These are phyloP conservation scores for Talaromyces thailandensis DNA, from an alignment of 495 filamentous ascomycete species.

Conservation along the genomic window DNA sequence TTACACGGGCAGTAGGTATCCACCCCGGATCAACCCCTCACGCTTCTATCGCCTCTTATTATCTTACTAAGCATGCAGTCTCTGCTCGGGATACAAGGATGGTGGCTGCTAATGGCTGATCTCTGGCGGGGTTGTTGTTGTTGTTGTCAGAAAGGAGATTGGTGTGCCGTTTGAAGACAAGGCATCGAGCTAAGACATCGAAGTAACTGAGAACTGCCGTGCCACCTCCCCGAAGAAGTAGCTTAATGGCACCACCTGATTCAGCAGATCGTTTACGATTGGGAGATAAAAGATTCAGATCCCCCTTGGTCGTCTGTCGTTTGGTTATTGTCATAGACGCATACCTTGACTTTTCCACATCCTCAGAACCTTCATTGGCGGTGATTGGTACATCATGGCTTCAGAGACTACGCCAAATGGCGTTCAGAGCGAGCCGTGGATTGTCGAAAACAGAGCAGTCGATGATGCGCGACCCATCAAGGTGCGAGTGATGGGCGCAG, in stretches of 20 bases:
- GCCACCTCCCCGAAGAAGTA: not conserved
- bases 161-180: not conserved
- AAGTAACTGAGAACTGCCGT: not conserved
- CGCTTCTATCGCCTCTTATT: not conserved
- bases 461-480: constrained; percentile 47
- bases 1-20: not conserved
- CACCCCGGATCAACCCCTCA: not conserved
- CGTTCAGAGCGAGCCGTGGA: not conserved
- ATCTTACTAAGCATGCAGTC: not conserved
- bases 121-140: not conserved
- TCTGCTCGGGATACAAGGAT: not conserved
- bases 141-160: not conserved
- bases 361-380: not conserved
- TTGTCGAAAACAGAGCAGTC: constrained; percentile 39
- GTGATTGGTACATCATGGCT: not conserved
- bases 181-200: not conserved
- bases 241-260: not conserved
- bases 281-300: not conserved
- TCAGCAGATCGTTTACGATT: not conserved
- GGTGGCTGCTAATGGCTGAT: not conserved
- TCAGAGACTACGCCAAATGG: not conserved
- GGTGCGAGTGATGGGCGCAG: constrained; percentile 58
- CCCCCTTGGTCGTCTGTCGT: not conserved
- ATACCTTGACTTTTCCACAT: not conserved
- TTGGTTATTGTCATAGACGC: not conserved